Conservation (phyloP, 176 grass and related monocot species). For the Zea luxurians region DNA sequence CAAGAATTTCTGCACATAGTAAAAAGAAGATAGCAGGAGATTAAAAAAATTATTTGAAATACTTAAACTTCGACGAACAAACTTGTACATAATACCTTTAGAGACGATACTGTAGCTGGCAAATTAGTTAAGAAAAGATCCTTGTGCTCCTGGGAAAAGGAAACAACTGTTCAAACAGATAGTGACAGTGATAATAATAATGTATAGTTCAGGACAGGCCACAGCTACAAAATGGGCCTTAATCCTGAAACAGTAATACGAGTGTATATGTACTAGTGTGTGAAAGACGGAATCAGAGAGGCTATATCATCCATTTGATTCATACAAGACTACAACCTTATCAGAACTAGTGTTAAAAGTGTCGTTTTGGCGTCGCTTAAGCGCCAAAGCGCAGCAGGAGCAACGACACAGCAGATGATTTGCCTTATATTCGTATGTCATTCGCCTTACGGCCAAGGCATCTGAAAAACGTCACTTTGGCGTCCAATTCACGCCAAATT, state of each 20-base stretch:
- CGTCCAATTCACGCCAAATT: too few species aligned
- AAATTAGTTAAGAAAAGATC: constrained; percentile 81
- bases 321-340: background rate
- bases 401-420: too few species aligned
- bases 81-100: constrained; percentile 67
- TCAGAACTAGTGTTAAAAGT: background rate
- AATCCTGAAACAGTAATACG: constrained; percentile 24
- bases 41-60: constrained; percentile 35
- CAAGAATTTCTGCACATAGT: constrained; percentile 62
- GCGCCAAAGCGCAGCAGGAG: too few species aligned
- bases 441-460: too few species aligned
- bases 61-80: background rate
- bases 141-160: constrained; percentile 79
- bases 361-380: too few species aligned
- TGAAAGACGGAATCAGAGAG: background rate
- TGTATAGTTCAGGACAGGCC: constrained; percentile 24
- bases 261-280: background rate
- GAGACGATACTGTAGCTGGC: constrained; percentile 70
- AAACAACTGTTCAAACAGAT: constrained; percentile 33
- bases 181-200: constrained; percentile 13
- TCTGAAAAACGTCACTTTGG: too few species aligned
- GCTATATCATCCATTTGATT: background rate
- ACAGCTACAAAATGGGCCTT: constrained; percentile 22
- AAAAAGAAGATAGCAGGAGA: constrained; percentile 19
- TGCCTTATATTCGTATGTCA: too few species aligned